These are phyloP conservation scores for Flaveria linearis DNA, from an alignment of 129 eudicot species.

Conservation along the genomic window DNA sequence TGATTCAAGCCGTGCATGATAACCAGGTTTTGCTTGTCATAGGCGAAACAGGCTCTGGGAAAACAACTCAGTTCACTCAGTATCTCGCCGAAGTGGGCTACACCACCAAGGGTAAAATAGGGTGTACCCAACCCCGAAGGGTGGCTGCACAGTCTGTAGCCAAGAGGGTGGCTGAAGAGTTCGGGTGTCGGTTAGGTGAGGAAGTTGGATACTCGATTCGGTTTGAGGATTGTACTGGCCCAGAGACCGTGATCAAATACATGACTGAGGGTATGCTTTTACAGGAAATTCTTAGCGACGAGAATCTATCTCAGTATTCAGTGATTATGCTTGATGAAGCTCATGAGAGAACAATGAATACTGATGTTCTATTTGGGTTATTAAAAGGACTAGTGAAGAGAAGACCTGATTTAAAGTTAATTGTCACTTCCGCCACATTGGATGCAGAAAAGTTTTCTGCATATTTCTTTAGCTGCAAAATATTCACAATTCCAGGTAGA, in stretches of 20 bases:
- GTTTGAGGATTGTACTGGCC: slow-evolving; percentile 92
- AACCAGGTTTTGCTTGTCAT: slow-evolving; percentile 78
- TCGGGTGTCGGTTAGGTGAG: slow-evolving; percentile 72
- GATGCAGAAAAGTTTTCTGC: slow-evolving; percentile 92
- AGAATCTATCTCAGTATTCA: slow-evolving; percentile 72
- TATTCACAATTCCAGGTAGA: slow-evolving; percentile 92
- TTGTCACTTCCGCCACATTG: slow-evolving; percentile 89
- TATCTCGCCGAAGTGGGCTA: slow-evolving; percentile 80
- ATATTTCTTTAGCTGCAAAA: slow-evolving; percentile 78
- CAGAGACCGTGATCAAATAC: slow-evolving; percentile 88
- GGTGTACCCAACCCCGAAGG: slow-evolving; percentile 77
- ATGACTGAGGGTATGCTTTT: slow-evolving; percentile 97
- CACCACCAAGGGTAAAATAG: slow-evolving; percentile 68
- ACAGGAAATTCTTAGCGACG: slow-evolving; percentile 67
- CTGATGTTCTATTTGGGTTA: slow-evolving; percentile 87
- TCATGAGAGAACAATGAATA: slow-evolving; percentile 86
- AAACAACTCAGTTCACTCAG: slow-evolving; percentile 72
- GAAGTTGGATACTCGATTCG: slow-evolving; percentile 95
- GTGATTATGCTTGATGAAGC: slow-evolving; percentile 95
- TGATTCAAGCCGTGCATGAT: slow-evolving; percentile 61
- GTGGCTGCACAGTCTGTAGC: slow-evolving; percentile 88
- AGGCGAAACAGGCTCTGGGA: slow-evolving; percentile 77
- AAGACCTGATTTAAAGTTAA: slow-evolving; percentile 75
- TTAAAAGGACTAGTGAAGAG: slow-evolving; percentile 65
- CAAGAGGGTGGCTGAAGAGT: slow-evolving; percentile 77